Conservation (phyloP, 768 basidiomycete species). For the Dictyophora rubrovolvata region DNA sequence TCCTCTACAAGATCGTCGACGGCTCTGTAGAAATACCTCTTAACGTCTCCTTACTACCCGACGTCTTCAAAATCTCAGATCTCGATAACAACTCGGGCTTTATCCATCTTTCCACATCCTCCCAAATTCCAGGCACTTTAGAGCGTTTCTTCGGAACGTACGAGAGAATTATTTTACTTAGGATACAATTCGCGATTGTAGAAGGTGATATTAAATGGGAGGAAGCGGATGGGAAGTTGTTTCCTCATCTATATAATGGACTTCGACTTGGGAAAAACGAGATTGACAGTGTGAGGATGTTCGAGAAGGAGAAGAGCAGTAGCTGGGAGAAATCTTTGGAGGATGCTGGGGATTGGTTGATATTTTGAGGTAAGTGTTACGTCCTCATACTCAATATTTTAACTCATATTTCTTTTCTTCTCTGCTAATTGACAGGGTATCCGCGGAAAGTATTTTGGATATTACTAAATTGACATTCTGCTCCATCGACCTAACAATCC, state of each 20-base stretch:
- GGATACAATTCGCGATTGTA: conserved; percentile 31
- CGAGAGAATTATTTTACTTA: conserved; percentile 31
- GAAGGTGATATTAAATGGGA: conserved; percentile 40
- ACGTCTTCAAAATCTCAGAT: conserved; percentile 36
- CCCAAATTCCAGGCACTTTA: conserved; percentile 38
- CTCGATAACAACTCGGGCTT: conserved; percentile 39
- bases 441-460: no score
- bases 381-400: not conserved
- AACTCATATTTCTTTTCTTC: no score
- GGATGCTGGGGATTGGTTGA: conserved; percentile 21
- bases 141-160: conserved; percentile 35
- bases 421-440: no score
- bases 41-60: conserved; percentile 29
- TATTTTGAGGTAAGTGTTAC: conserved; percentile 18
- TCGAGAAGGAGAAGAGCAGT: conserved; percentile 17
- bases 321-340: conserved; percentile 24
- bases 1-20: conserved; percentile 54
- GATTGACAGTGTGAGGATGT: conserved; percentile 29
- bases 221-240: conserved; percentile 26
- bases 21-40: conserved; percentile 27
- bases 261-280: conserved; percentile 33
- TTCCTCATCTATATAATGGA: conserved; percentile 46
- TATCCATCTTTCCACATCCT: conserved; percentile 47
- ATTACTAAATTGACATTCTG: no score
- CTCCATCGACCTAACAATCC: no score